Evolutionary conservation across 2,329 filamentous ascomycete species (phyloP).

Genomic region (Trichophyton benhamiae): DNA sequence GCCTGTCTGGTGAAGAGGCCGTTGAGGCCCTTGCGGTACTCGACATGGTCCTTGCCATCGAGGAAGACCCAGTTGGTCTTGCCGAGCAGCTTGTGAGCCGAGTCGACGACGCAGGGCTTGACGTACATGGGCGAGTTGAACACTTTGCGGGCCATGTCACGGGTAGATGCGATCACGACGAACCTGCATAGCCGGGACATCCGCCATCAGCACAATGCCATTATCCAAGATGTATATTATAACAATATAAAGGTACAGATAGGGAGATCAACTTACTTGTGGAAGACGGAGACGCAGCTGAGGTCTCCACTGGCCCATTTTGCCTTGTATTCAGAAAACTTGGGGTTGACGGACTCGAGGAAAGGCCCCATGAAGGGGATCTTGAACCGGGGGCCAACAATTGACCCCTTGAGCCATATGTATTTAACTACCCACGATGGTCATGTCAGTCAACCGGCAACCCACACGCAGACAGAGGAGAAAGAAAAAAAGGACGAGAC

Average conservation of each 20-base stretch:
- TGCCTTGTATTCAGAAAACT: conserved; percentile 77
- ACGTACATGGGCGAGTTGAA: conserved; percentile 88
- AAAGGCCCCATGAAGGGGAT: conserved; percentile 90
- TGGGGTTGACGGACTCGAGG: conserved; percentile 78
- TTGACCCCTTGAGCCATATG: conserved; percentile 60
- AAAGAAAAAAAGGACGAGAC: too few relatives aligned
- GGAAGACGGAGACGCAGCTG: conserved; percentile 96
- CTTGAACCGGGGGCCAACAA: conserved; percentile 63
- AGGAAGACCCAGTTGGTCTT: conserved; percentile 94
- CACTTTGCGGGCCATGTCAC: conserved; percentile 90
- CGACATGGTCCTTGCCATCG: conserved; percentile 86
- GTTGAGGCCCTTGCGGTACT: conserved; percentile 95
- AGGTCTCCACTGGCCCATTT: conserved; percentile 88
- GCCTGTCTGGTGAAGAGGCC: conserved; percentile 85
- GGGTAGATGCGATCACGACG: conserved; percentile 88
- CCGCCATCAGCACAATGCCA: background rate
- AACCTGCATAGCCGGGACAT: conserved; percentile 49
- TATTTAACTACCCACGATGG: conserved; percentile 51
- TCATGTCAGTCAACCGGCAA: background rate
- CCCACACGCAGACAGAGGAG: too few relatives aligned
- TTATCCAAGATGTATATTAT: background rate
- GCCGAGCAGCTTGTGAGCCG: conserved; percentile 84
- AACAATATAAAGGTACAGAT: background rate
- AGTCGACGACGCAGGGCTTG: conserved; percentile 93
- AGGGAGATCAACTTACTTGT: conserved; percentile 57